A percentile compares a stretch with the other conserved stretches of the same genome.
phyloP scores from a whole-genome alignment of 202 grass and related monocot species.

The Bolboschoenoplectus hybrid region DNA sequence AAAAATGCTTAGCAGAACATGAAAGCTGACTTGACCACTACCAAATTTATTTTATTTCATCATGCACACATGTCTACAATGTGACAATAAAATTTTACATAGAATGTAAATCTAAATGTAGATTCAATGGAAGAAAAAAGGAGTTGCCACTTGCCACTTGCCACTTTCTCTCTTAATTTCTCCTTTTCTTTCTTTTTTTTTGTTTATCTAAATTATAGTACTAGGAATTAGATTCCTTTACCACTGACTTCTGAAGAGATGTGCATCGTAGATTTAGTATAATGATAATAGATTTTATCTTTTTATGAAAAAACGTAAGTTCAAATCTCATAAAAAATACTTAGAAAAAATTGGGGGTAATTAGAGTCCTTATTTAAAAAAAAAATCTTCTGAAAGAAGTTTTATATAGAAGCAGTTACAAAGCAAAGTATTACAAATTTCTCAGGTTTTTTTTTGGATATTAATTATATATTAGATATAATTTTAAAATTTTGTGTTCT shows the following conservation, averaged over 20 bases:
- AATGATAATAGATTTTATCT: no score
- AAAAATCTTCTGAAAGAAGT: neutral
- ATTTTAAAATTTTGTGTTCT: neutral
- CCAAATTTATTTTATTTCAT: neutral
- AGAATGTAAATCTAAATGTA: neutral
- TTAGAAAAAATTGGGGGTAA: no score
- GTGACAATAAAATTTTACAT: neutral
- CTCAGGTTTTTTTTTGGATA: neutral
- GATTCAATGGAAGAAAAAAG: neutral
- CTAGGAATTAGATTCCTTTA: slow-evolving; percentile 20
- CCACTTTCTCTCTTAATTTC: neutral
- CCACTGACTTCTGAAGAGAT: neutral
- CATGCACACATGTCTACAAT: neutral
- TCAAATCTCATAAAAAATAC: no score
- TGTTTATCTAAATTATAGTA: neutral
- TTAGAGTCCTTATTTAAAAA: no score
- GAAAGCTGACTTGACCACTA: slow-evolving; percentile 4
- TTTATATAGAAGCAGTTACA: neutral
- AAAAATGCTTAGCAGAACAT: neutral
- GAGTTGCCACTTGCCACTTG: neutral
- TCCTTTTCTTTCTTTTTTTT: neutral
- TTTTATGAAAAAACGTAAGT: no score
- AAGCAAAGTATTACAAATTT: neutral
- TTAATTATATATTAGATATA: neutral
- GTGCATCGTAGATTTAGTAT: no score